These are phyloP conservation scores for Epichloe hybrida DNA, from an alignment of 2,329 filamentous ascomycete genomes.

Conservation along the genomic window DNA sequence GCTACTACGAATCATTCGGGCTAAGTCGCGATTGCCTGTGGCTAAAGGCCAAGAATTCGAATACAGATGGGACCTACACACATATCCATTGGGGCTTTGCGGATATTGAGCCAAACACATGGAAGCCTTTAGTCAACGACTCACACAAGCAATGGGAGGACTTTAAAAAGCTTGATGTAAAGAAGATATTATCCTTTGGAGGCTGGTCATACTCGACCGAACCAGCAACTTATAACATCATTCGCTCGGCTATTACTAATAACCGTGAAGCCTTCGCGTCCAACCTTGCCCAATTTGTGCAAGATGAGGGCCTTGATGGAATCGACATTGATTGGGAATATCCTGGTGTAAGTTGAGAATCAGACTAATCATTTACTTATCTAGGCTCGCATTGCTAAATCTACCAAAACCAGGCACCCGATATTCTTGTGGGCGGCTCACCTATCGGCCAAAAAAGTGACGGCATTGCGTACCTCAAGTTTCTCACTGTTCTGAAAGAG, in stretches of 20 bases:
- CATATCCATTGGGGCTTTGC: constrained; percentile 18
- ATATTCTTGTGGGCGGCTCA: too few relatives aligned
- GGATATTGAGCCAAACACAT: constrained; percentile 1
- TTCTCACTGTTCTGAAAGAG: neutral
- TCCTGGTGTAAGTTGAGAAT: constrained; percentile 10
- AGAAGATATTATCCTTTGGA: constrained; percentile 17
- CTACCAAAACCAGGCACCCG: too few relatives aligned
- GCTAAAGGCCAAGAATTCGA: neutral
- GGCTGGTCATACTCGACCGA: constrained; percentile 16
- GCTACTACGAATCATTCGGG: constrained; percentile 11
- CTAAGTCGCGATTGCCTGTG: constrained; percentile 6
- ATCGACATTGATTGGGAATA: constrained; percentile 31
- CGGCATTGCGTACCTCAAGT: neutral
- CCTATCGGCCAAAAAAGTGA: neutral
- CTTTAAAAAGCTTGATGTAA: constrained; percentile 11
- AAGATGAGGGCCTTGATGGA: constrained; percentile 22
- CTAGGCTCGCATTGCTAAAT: too few relatives aligned
- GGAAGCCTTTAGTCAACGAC: constrained; percentile 1
- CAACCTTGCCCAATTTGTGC: constrained; percentile 22
- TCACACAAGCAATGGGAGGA: too few relatives aligned
- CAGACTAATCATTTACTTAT: too few relatives aligned
- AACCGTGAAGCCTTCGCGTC: constrained; percentile 17
- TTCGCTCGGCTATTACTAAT: constrained; percentile 10
- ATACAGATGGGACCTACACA: constrained; percentile 5
- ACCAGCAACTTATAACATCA: constrained; percentile 10